Evolutionary conservation across 2,329 filamentous ascomycete genomes (phyloP).

Genomic region (Cercospora janseana): DNA sequence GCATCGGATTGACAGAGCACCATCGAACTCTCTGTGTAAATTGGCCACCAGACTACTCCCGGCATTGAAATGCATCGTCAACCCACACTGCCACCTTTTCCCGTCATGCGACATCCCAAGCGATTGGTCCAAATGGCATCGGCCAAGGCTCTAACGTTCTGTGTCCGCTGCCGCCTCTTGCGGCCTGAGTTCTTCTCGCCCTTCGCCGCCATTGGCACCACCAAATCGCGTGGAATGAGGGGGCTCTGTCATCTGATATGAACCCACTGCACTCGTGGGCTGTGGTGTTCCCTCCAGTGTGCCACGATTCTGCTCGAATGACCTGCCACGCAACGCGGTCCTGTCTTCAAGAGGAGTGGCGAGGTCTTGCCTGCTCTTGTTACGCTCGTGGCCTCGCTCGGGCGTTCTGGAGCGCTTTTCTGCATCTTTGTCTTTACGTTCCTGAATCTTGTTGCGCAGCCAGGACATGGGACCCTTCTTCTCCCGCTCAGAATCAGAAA

Average conservation of each 20-base stretch:
- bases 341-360: slow-evolving; percentile 19
- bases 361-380: slow-evolving; percentile 32
- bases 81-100: background rate
- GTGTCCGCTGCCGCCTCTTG: background rate
- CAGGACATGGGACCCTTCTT: slow-evolving; percentile 63
- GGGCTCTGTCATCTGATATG: background rate
- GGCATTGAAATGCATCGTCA: slow-evolving; percentile 2
- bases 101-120: background rate
- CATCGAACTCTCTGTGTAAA: background rate
- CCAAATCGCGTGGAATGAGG: background rate
- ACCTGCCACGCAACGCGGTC: slow-evolving; percentile 26
- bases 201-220: background rate
- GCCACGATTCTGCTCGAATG: slow-evolving; percentile 21
- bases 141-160: background rate
- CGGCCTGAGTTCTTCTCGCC: background rate
- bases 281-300: background rate
- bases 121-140: background rate
- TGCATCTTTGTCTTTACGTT: slow-evolving; percentile 54
- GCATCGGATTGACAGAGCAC: background rate
- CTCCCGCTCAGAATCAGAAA: slow-evolving; percentile 45
- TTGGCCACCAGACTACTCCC: background rate
- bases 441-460: slow-evolving; percentile 63
- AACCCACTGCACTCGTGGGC: background rate
- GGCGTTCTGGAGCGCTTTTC: slow-evolving; percentile 46
- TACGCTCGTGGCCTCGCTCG: slow-evolving; percentile 36